Percentiles rank a stretch among this genome's conserved stretches.
Evolutionary conservation across 1,139 yeast genomes (phyloP).

Genomic region (Kodamaea derodonti): DNA sequence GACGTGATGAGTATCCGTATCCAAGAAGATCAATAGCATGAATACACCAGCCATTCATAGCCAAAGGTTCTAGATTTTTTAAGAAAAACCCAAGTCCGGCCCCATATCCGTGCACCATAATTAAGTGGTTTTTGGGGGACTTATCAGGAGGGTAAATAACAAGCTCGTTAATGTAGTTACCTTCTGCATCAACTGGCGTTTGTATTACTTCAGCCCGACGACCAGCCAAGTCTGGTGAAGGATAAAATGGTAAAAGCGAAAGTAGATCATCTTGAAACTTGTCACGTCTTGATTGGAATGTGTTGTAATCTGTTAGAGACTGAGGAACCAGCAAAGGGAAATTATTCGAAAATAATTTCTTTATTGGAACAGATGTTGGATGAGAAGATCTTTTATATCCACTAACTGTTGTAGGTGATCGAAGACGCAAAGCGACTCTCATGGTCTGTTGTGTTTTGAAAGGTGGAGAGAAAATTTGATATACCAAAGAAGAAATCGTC

Average conservation of each 20-base stretch:
- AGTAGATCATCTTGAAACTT: conserved; percentile 53
- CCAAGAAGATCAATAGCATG: conserved; percentile 76
- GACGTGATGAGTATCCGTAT: conserved; percentile 70
- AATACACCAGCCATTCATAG: conserved; percentile 49
- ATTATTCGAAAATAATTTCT: conserved; percentile 44
- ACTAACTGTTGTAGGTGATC: neutral
- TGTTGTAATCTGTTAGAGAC: conserved; percentile 48
- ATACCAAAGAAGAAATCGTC: too few relatives aligned
- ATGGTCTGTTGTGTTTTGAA: neutral
- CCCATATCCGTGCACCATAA: conserved; percentile 75
- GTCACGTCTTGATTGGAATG: conserved; percentile 35
- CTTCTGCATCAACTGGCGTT: conserved; percentile 37
- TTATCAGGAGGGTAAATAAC: conserved; percentile 47
- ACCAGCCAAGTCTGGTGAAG: conserved; percentile 28
- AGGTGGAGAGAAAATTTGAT: too few relatives aligned
- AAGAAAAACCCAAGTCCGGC: conserved; percentile 71
- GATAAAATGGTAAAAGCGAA: conserved; percentile 37
- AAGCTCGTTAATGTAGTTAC: conserved; percentile 59
- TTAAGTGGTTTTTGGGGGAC: conserved; percentile 47
- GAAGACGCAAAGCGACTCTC: conserved; percentile 5
- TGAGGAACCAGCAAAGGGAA: conserved; percentile 57
- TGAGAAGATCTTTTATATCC: conserved; percentile 50
- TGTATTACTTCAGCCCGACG: conserved; percentile 30
- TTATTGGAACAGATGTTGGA: conserved; percentile 60
- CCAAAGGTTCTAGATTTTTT: conserved; percentile 53